Evolutionary conservation across 2,329 filamentous ascomycete genomes (phyloP), one percentile per base, ranked within the genome.

Genomic region (Fonsecaea nubica): DNA sequence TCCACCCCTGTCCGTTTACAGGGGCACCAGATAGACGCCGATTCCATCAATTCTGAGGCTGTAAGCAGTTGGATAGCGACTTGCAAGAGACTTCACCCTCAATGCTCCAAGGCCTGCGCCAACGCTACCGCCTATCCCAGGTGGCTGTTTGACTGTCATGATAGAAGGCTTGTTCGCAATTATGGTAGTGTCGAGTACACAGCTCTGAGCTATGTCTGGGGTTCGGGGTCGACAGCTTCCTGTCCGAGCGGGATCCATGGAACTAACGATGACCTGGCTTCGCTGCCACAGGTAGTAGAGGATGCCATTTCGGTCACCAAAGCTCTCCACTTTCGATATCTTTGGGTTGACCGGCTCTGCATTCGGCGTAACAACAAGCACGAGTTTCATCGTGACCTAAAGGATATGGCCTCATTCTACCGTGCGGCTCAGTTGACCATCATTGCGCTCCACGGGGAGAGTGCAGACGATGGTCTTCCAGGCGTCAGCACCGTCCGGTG

Each of bases 141-240:
- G 42, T 48, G 42, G 42, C 10, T 48, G 3, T 48, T 48, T 10
- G 42, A 48, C 42, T 48, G 42, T 48, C 42, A 48, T 10, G n/a
- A 48, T 18, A 48, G 42, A 18, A 48, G 42, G 10, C 42, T 48
- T 48, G 42, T 48, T 18, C 42, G 42, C n/a, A 48, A 48, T 48
- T 21, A 48, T 12, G n/a, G 42, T 7, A 48, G 15, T 21, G 42
- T 48, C n/a, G 42, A 48, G 7, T 83, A 83, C 58, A 71, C 81
- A 2, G 79, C 81, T 21, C 75, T 83, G 21, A 83, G 81, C 73
- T 83, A 83, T 69, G 80, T 83, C 40, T 82, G 79, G 75, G 79
- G 78, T 33, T 15, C 10, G 1, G 45, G 2, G 8, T 35, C 9
- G 74, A 76, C 4, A 70, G 15, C 42, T 48, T 48, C 42, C 4